These are phyloP conservation scores for Phytophthora idaei DNA, from an alignment of 352 stramenopile species.

Conservation along the genomic window DNA sequence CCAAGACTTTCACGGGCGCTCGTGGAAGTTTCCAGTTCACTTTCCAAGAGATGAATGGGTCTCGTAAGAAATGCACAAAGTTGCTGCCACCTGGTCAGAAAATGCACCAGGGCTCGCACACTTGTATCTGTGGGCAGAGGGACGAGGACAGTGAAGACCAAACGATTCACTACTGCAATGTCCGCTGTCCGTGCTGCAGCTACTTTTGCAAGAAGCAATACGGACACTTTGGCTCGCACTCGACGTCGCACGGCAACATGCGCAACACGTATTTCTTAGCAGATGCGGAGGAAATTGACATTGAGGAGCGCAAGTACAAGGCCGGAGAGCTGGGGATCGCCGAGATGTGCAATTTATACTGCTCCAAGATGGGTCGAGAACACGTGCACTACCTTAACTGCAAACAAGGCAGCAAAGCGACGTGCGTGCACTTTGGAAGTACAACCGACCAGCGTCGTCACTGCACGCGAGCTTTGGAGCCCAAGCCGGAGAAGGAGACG, in stretches of 20 bases:
- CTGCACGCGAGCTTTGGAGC: constrained; percentile 58
- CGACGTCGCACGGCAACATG: constrained; percentile 84
- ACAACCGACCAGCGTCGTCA: constrained; percentile 69
- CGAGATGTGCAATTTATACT: constrained; percentile 87
- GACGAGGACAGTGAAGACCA: constrained; percentile 15
- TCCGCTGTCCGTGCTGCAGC: constrained; percentile 71
- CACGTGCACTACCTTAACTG: constrained; percentile 83
- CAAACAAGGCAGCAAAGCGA: constrained; percentile 36
- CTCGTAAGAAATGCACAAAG: constrained; percentile 62
- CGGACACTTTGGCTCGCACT: constrained; percentile 57
- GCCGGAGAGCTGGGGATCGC: constrained; percentile 66
- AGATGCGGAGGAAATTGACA: constrained; percentile 61
- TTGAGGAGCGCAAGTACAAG: constrained; percentile 76
- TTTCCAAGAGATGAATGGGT: constrained; percentile 83
- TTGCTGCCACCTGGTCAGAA: constrained; percentile 47
- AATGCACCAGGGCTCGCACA: constrained; percentile 52
- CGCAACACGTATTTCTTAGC: constrained; percentile 75
- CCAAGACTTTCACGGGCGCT: constrained; percentile 65
- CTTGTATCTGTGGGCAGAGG: constrained; percentile 41
- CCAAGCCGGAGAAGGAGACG: constrained; percentile 52
- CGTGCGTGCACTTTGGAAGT: constrained; percentile 61
- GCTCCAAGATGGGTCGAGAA: constrained; percentile 75
- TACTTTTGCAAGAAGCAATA: constrained; percentile 78
- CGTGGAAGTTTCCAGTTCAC: constrained; percentile 72
- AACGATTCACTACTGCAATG: constrained; percentile 70